Evolutionary conservation across 2,329 filamentous ascomycete genomes (phyloP).

Genomic region (Verticillium dahliae): DNA sequence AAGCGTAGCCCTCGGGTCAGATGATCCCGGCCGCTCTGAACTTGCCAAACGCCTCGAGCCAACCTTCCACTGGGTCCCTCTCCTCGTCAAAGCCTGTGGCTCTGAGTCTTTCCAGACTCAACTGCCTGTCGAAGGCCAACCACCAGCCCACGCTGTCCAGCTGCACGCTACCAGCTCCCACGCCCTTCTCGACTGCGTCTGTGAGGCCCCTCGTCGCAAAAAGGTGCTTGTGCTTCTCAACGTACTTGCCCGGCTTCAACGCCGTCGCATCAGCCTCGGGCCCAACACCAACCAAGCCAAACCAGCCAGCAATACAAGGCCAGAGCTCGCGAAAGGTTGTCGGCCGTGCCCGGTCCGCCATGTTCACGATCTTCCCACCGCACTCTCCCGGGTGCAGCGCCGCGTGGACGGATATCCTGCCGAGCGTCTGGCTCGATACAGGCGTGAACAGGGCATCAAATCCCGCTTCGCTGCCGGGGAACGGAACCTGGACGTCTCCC

Average conservation of each 20-base stretch:
- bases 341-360: conserved; percentile 20
- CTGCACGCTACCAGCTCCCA: conserved; percentile 28
- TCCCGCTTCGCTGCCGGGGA: conserved; percentile 20
- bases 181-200: conserved; percentile 22
- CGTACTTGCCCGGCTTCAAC: conserved; percentile 21
- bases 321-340: conserved; percentile 21
- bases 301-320: conserved; percentile 22
- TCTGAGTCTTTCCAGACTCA: conserved; percentile 32
- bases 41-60: conserved; percentile 34
- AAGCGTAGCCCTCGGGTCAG: neutral
- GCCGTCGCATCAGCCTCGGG: conserved; percentile 4
- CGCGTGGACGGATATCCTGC: conserved; percentile 21
- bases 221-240: conserved; percentile 18
- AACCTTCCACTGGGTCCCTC: conserved; percentile 28
- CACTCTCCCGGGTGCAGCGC: conserved; percentile 19
- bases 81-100: conserved; percentile 31
- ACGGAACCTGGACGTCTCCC: conserved; percentile 13
- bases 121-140: conserved; percentile 40
- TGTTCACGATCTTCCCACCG: conserved; percentile 23
- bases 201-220: conserved; percentile 18
- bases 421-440: conserved; percentile 22
- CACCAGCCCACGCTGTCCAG: conserved; percentile 36
- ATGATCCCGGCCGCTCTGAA: conserved; percentile 35
- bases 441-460: conserved; percentile 21
- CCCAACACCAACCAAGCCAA: conserved; percentile 20